A percentile compares a stretch with the other conserved stretches of the same genome.
phyloP scores from a whole-genome alignment of 495 filamentous ascomycete species.

The Penicillium odoratum region DNA sequence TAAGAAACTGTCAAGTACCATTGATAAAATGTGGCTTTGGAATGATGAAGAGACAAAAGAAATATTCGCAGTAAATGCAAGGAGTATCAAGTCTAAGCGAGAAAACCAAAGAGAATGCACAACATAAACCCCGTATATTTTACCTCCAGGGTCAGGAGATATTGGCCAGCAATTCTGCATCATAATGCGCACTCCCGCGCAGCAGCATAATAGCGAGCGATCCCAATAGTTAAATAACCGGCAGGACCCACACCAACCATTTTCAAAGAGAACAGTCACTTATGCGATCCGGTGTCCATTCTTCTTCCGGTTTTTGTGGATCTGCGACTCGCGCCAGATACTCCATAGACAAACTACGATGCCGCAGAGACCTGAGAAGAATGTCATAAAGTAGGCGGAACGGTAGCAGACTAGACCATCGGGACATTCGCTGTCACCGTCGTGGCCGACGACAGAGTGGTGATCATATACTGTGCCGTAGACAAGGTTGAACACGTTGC shows the following conservation, averaged over 20 bases:
- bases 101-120: neutral
- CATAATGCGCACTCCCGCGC: neutral
- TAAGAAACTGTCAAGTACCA: neutral
- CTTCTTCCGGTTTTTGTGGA: constrained; percentile 34
- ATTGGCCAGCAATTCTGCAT: constrained; percentile 6
- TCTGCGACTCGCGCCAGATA: constrained; percentile 65
- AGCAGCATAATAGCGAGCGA: neutral
- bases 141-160: neutral
- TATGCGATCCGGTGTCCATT: constrained; percentile 38
- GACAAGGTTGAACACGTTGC: constrained; percentile 88
- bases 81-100: constrained; percentile 21
- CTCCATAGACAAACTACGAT: constrained; percentile 70
- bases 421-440: constrained; percentile 71
- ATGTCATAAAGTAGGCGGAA: constrained; percentile 80
- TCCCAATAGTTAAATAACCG: neutral
- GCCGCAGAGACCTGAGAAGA: constrained; percentile 69
- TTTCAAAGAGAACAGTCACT: neutral
- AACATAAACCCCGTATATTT: neutral
- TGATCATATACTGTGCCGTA: constrained; percentile 77
- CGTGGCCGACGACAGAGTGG: constrained; percentile 65
- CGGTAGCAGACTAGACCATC: constrained; percentile 82
- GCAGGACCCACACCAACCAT: neutral
- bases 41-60: neutral
- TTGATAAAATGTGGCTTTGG: neutral
- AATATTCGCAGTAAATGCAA: constrained; percentile 8